Evolutionary conservation across 768 basidiomycete genomes (phyloP).

Genomic region (Hydnum rufescens): DNA sequence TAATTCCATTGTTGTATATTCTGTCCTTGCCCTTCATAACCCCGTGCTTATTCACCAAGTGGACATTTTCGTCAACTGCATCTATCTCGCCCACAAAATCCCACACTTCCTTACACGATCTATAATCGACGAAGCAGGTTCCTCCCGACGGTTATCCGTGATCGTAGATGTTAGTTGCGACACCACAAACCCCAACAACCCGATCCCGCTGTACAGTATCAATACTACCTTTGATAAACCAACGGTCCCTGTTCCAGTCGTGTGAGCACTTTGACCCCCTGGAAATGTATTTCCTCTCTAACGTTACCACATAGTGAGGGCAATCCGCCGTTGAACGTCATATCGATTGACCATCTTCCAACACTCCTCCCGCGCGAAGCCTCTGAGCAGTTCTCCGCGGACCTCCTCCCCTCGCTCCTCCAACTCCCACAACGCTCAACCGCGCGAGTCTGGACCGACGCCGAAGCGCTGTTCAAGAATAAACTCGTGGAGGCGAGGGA

Average conservation of each 20-base stretch:
- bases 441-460: constrained; percentile 72
- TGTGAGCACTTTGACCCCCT: constrained; percentile 27
- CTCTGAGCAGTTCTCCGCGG: constrained; percentile 84
- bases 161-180: constrained; percentile 98
- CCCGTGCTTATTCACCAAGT: constrained; percentile 23
- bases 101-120: constrained; percentile 64
- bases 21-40: not conserved
- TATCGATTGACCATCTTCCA: constrained; percentile 94
- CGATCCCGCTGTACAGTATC: constrained; percentile 82
- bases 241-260: constrained; percentile 68
- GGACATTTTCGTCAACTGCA: constrained; percentile 98
- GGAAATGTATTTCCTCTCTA: constrained; percentile 3
- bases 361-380: constrained; percentile 89
- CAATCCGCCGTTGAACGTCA: constrained; percentile 55
- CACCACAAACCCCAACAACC: constrained; percentile 96
- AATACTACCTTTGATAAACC: constrained; percentile 90
- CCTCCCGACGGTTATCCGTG: constrained; percentile 44
- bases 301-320: constrained; percentile 24
- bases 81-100: constrained; percentile 76
- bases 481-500: constrained; percentile 34
- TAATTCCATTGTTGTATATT: constrained; percentile 12
- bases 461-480: constrained; percentile 61
- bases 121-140: constrained; percentile 52
- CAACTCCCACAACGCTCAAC: constrained; percentile 45
- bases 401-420: constrained; percentile 69